A percentile compares a stretch with the other conserved stretches of the same genome.
These are phyloP conservation scores for Vigna trinervia DNA, from an alignment of 306 rosid genomes.

Conservation along the genomic window DNA sequence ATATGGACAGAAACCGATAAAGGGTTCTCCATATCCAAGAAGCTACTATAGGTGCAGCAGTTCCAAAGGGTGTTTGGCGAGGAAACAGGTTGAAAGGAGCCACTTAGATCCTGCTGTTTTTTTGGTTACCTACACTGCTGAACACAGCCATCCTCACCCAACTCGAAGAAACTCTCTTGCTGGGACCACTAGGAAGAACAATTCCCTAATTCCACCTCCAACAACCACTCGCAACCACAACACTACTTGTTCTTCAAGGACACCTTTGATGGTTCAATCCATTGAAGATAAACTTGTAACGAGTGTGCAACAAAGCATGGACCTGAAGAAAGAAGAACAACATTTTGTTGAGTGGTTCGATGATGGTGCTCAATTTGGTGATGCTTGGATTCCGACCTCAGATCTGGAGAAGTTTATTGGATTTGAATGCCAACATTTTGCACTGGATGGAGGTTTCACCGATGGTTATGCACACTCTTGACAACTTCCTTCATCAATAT, in stretches of 20 bases:
- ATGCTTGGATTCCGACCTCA: conserved; percentile 47
- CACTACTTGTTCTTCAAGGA: conserved; percentile 17
- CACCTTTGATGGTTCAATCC: conserved; percentile 29
- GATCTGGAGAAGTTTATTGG: conserved; percentile 48
- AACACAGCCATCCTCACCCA: conserved; percentile 80
- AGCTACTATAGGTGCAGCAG: conserved; percentile 91
- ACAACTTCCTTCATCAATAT: conserved; percentile 19
- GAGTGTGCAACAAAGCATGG: conserved; percentile 27
- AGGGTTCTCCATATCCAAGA: conserved; percentile 93
- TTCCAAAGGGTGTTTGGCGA: conserved; percentile 84
- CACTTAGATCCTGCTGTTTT: conserved; percentile 63
- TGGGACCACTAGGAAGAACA: conserved; percentile 46
- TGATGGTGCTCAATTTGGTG: conserved; percentile 31
- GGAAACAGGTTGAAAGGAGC: conserved; percentile 89
- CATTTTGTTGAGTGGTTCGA: conserved; percentile 41
- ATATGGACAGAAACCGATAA: conserved; percentile 96
- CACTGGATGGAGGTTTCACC: conserved; percentile 37
- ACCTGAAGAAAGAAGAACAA: conserved; percentile 42
- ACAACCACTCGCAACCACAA: not conserved
- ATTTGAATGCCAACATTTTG: conserved; percentile 31
- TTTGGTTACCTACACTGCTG: conserved; percentile 75
- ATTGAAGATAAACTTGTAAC: conserved; percentile 33
- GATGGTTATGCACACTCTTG: conserved; percentile 25
- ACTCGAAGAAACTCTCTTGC: conserved; percentile 56
- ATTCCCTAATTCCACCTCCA: not conserved